These are phyloP conservation scores for Venturia pyrina DNA, from an alignment of 2,329 filamentous ascomycete genomes.

Conservation along the genomic window DNA sequence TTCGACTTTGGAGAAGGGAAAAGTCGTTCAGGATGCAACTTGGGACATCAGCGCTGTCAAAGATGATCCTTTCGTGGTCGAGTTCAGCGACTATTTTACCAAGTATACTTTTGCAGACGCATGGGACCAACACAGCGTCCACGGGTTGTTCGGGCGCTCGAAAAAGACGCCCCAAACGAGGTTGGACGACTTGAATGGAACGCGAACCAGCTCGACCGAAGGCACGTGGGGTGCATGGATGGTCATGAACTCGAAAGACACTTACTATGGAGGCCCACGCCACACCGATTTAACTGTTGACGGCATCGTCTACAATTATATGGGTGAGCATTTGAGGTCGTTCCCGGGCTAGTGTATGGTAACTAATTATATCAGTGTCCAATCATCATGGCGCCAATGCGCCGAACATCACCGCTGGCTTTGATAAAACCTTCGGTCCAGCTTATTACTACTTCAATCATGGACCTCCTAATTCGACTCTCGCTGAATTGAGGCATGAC, in stretches of 20 bases:
- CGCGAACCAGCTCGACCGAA: not conserved
- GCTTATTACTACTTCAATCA: conserved; percentile 56
- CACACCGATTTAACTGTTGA: conserved; percentile 56
- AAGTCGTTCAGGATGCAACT: conserved; percentile 53
- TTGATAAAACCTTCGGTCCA: conserved; percentile 56
- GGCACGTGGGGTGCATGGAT: conserved; percentile 7
- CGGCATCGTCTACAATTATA: conserved; percentile 57
- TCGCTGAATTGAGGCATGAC: conserved; percentile 43
- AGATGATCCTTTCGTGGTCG: conserved; percentile 44
- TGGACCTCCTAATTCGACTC: conserved; percentile 35
- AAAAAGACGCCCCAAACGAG: not conserved
- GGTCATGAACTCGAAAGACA: conserved; percentile 25
- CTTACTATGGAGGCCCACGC: conserved; percentile 51
- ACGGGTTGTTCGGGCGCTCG: conserved; percentile 34
- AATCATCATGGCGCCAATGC: conserved; percentile 55
- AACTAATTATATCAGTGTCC: conserved; percentile 22
- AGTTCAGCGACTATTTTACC: conserved; percentile 53
- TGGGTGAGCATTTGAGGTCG: conserved; percentile 19
- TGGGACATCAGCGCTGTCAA: conserved; percentile 49
- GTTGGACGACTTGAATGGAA: not conserved
- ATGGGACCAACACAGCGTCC: conserved; percentile 49
- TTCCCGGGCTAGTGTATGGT: not conserved
- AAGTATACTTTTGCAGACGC: conserved; percentile 54
- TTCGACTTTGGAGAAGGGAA: conserved; percentile 31
- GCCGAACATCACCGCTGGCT: conserved; percentile 54